Percentiles rank a stretch among this genome's conserved stretches.
These are phyloP conservation scores for Calonectria pteridis DNA, from an alignment of 2,329 filamentous ascomycete species.

Conservation along the genomic window DNA sequence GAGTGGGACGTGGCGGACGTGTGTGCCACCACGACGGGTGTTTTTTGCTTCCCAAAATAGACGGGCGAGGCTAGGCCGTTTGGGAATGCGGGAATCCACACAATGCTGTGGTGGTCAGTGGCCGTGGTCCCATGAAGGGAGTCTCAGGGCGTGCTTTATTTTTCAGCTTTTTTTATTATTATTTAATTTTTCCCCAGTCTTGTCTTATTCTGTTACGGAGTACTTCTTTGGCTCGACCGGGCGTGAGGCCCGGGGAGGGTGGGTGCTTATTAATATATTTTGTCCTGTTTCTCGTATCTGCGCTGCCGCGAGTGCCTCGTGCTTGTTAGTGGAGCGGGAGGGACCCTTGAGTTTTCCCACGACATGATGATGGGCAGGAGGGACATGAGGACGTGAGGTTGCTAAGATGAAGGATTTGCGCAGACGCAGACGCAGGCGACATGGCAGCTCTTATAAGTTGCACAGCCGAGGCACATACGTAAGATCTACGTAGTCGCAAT, in stretches of 20 bases:
- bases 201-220: background rate
- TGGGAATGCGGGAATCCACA: background rate
- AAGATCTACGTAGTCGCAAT: conserved; percentile 1
- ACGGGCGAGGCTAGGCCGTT: background rate
- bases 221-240: background rate
- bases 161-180: background rate
- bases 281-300: background rate
- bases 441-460: conserved; percentile 1
- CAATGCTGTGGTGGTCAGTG: background rate
- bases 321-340: conserved; percentile 1
- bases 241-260: background rate
- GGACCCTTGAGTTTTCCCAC: background rate
- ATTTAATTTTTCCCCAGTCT: background rate
- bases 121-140: background rate
- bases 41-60: conserved; percentile 4
- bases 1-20: conserved; percentile 12
- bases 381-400: background rate
- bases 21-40: background rate
- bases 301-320: background rate
- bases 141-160: background rate
- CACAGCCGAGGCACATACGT: conserved; percentile 8
- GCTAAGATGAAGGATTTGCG: conserved; percentile 5
- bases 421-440: background rate
- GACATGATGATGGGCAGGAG: conserved; percentile 7
- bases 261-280: background rate